Conservation (phyloP, 768 basidiomycete species). For the Fomitopsis pulvina region DNA sequence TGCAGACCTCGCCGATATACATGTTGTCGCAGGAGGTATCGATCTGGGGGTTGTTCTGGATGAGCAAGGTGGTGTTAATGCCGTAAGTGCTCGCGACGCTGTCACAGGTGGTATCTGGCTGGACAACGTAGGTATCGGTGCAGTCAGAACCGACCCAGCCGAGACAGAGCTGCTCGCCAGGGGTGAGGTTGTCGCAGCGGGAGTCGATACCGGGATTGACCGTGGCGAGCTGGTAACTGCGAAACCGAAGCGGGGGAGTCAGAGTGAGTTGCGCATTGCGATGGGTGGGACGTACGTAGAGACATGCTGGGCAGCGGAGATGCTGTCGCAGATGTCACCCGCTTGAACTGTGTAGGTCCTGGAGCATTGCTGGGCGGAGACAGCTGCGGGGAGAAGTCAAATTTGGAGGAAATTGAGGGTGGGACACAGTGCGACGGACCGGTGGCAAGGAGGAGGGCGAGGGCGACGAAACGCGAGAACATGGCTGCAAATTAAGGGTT, state of each 20-base stretch:
- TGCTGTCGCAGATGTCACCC: constrained; percentile 62
- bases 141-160: constrained; percentile 59
- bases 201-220: constrained; percentile 51
- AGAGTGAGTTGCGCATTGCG: not conserved
- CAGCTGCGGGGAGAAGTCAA: constrained; percentile 5
- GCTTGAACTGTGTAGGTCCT: constrained; percentile 51
- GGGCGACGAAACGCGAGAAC: constrained; percentile 31
- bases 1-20: constrained; percentile 63
- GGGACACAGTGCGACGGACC: constrained; percentile 20
- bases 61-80: constrained; percentile 49
- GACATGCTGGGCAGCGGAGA: constrained; percentile 53
- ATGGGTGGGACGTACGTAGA: constrained; percentile 44
- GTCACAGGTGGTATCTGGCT: constrained; percentile 51
- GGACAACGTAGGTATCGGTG: constrained; percentile 49
- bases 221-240: constrained; percentile 68
- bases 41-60: constrained; percentile 72
- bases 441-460: constrained; percentile 40
- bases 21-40: constrained; percentile 51
- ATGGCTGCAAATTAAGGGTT: constrained; percentile 24
- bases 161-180: constrained; percentile 52
- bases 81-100: constrained; percentile 31
- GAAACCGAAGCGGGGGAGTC: not conserved
- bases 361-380: constrained; percentile 34
- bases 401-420: not conserved
- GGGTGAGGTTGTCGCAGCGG: constrained; percentile 51